A percentile compares a stretch with the other conserved stretches of the same genome.
Conservation (phyloP, 805 yeast genomes). For the Yueomyces sinensis region DNA sequence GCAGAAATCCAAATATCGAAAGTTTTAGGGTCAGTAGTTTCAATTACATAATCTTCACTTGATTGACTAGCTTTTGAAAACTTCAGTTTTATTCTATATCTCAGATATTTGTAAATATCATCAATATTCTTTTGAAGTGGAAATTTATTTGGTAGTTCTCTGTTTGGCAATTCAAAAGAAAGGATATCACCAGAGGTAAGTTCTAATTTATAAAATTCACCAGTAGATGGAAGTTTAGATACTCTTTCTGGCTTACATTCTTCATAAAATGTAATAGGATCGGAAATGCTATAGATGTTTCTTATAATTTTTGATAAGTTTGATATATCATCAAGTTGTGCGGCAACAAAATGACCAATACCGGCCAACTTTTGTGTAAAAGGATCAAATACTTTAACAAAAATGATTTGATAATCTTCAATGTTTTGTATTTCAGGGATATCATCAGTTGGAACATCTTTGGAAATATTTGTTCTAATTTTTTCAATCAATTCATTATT, state of each 20-base stretch:
- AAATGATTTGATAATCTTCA: constrained; percentile 21
- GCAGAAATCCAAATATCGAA: constrained; percentile 62
- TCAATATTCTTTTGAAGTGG: constrained; percentile 27
- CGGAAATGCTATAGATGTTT: constrained; percentile 27
- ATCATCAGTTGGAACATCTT: constrained; percentile 3
- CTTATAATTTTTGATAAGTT: constrained; percentile 4
- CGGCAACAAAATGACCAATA: constrained; percentile 42
- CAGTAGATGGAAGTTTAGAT: constrained; percentile 27
- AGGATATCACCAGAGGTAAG: constrained; percentile 59
- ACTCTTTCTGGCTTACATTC: constrained; percentile 46
- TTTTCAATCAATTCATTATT: constrained; percentile 13
- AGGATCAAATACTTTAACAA: constrained; percentile 58
- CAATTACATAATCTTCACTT: constrained; percentile 18
- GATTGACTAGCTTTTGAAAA: constrained; percentile 22
- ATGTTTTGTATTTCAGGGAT: constrained; percentile 6
- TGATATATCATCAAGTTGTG: constrained; percentile 33
- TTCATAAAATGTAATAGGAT: constrained; percentile 33
- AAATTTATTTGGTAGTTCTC: constrained; percentile 9
- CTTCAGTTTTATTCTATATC: constrained; percentile 47
- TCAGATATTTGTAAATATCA: constrained; percentile 41
- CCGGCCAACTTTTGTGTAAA: constrained; percentile 45
- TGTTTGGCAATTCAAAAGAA: constrained; percentile 13
- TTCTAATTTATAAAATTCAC: constrained; percentile 41
- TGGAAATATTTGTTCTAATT: constrained; percentile 8
- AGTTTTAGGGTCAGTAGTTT: constrained; percentile 7